A percentile compares a stretch with the other conserved stretches of the same genome.
These are phyloP conservation scores for Phytophthora agathidicida DNA, from an alignment of 352 stramenopile species.

Conservation along the genomic window DNA sequence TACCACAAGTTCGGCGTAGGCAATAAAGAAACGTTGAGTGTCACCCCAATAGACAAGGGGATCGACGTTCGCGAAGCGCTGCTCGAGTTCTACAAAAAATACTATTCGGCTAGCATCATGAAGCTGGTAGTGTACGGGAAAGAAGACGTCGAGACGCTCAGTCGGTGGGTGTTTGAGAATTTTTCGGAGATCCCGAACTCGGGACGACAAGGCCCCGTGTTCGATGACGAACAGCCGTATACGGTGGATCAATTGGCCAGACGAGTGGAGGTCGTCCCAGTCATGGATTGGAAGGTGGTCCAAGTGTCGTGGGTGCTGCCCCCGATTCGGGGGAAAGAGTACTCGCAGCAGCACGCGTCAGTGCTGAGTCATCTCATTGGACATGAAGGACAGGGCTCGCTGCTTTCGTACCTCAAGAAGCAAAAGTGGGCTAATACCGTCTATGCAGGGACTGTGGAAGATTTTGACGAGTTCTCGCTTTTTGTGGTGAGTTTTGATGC, in stretches of 20 bases:
- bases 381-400: conserved; percentile 93
- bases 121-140: conserved; percentile 88
- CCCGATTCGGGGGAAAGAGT: conserved; percentile 36
- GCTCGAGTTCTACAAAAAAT: conserved; percentile 83
- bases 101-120: conserved; percentile 90
- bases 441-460: conserved; percentile 50
- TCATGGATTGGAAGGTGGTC: conserved; percentile 73
- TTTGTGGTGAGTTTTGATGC: conserved; percentile 66
- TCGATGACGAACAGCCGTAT: conserved; percentile 46
- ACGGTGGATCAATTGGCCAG: conserved; percentile 41
- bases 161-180: conserved; percentile 64
- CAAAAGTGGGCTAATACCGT: conserved; percentile 73
- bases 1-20: conserved; percentile 90
- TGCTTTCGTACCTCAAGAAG: conserved; percentile 91
- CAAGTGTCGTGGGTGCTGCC: conserved; percentile 66
- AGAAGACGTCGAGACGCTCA: conserved; percentile 81
- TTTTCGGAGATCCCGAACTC: conserved; percentile 87
- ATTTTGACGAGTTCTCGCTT: conserved; percentile 62
- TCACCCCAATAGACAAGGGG: conserved; percentile 32
- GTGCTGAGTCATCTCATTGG: conserved; percentile 92
- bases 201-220: conserved; percentile 37
- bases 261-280: conserved; percentile 52
- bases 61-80: conserved; percentile 71
- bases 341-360: conserved; percentile 52
- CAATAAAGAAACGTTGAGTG: conserved; percentile 74